phyloP scores from a whole-genome alignment of 139 green algal species.

The Chlorella sp. region DNA sequence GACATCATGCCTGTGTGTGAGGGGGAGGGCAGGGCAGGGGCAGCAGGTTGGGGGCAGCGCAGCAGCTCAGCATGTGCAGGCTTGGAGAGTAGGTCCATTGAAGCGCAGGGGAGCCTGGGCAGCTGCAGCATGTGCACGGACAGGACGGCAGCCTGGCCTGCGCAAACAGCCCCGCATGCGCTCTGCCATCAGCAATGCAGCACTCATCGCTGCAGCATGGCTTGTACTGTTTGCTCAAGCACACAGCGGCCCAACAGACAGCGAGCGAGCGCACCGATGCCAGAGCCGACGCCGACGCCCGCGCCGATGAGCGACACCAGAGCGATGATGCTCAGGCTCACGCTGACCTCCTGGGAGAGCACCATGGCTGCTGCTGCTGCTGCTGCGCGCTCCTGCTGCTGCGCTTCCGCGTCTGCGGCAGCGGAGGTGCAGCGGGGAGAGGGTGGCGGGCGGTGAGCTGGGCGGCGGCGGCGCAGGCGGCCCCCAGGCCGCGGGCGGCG shows the following conservation, averaged over 20 bases:
- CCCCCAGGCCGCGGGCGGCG: not conserved
- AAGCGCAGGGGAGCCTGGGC: too few relatives aligned
- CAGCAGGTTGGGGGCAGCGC: not conserved
- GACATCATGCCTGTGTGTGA: conserved; percentile 49
- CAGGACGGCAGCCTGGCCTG: too few relatives aligned
- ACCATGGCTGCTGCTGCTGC: not conserved
- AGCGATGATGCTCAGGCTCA: conserved; percentile 63
- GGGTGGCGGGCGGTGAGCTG: not conserved
- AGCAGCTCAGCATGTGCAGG: too few relatives aligned
- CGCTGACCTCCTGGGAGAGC: conserved; percentile 43
- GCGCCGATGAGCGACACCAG: conserved; percentile 59
- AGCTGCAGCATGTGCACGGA: too few relatives aligned
- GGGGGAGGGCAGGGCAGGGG: not conserved
- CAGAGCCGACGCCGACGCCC: conserved; percentile 65
- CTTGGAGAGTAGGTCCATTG: too few relatives aligned
- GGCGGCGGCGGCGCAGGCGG: not conserved
- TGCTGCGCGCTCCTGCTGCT: not conserved
- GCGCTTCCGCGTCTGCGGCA: not conserved
- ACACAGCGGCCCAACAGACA: not conserved
- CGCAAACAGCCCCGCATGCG: too few relatives aligned
- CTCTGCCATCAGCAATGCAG: too few relatives aligned
- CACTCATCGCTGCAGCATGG: too few relatives aligned
- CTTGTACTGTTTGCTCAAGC: too few relatives aligned
- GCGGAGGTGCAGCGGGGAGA: not conserved
- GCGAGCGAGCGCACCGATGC: not conserved